Conservation (phyloP, 371 early-diverging fungal species). For the Syncephalis fuscata region DNA sequence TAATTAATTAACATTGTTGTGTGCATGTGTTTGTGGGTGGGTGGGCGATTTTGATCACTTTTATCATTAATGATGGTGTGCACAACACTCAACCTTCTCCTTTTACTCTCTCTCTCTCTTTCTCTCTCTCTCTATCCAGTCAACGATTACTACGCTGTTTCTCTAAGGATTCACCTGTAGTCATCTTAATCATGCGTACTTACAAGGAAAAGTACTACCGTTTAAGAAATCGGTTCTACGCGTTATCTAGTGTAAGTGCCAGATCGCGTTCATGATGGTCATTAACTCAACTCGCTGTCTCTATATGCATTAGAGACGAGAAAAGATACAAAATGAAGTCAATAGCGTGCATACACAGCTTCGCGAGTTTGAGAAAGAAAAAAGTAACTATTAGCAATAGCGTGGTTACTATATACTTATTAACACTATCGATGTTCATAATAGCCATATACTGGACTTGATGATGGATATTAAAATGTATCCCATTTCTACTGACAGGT, state of each 20-base stretch:
- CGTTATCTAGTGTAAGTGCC: conserved; percentile 2
- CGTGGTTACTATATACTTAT: neutral
- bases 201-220: conserved; percentile 8
- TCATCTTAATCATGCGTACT: neutral
- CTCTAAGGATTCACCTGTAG: too few species aligned
- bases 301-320: conserved; percentile 3
- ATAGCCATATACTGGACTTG: conserved; percentile 6
- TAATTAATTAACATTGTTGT: too few species aligned
- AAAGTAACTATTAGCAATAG: conserved; percentile 1
- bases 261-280: neutral
- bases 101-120: too few species aligned
- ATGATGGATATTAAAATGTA: conserved; percentile 8
- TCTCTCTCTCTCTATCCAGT: too few species aligned
- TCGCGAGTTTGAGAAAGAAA: conserved; percentile 6
- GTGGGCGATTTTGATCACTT: too few species aligned
- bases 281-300: neutral
- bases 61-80: too few species aligned
- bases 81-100: too few species aligned
- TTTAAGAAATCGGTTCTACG: conserved; percentile 3
- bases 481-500: neutral
- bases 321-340: conserved; percentile 4
- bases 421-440: neutral
- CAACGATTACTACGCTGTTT: too few species aligned
- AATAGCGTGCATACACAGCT: conserved; percentile 3
- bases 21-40: too few species aligned